Percentiles rank a stretch among this genome's conserved stretches.
Conservation (phyloP, 805 yeast genomes). For the Zygotorulaspora sp. region DNA sequence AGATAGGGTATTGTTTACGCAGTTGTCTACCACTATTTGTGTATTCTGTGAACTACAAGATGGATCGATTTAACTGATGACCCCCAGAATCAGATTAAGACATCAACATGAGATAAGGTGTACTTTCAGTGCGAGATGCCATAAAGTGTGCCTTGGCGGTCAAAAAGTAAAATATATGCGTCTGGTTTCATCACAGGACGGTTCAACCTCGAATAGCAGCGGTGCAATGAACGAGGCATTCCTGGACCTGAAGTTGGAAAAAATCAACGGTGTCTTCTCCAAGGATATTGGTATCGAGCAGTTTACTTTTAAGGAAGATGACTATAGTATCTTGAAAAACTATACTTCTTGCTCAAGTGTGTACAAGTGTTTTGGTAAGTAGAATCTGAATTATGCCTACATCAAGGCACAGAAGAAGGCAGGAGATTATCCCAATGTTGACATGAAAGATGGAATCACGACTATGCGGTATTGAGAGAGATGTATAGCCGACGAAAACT, state of each 20-base stretch:
- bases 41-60: background rate
- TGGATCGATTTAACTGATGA: background rate
- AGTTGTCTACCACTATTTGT: background rate
- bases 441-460: constrained; percentile 1
- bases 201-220: background rate
- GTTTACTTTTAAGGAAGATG: constrained; percentile 2
- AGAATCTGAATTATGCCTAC: constrained; percentile 1
- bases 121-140: constrained; percentile 1
- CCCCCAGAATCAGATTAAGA: background rate
- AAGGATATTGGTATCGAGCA: background rate
- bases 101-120: background rate
- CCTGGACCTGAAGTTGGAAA: background rate
- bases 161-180: background rate
- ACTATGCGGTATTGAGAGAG: no score
- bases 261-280: constrained; percentile 1
- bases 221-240: background rate
- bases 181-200: background rate
- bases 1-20: background rate
- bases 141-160: background rate
- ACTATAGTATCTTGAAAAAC: constrained; percentile 1
- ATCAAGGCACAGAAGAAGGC: background rate
- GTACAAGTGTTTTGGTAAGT: background rate
- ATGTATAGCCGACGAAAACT: no score
- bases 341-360: background rate
- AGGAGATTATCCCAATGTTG: background rate